phyloP scores from a whole-genome alignment of 768 basidiomycete genomes.

The Russula foetens region DNA sequence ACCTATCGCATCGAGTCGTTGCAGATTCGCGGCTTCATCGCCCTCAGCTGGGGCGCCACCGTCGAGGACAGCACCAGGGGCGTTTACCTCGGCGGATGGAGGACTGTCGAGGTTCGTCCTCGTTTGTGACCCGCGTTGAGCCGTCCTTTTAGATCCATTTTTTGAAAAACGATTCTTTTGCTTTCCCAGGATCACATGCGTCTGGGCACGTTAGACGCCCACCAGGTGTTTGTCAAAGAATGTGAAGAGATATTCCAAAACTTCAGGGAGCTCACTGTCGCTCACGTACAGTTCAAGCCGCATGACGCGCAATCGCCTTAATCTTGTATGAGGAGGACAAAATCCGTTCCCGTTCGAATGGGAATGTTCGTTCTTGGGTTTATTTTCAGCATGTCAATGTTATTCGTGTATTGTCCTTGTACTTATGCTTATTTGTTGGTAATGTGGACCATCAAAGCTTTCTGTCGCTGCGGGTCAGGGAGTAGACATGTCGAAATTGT shows the following conservation, averaged over 20 bases:
- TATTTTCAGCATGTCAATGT: not conserved
- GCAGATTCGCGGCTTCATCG: not conserved
- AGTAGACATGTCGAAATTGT: not conserved
- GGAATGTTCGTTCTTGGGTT: not conserved
- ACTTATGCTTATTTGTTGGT: not conserved
- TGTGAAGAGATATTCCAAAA: not conserved
- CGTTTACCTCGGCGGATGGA: not conserved
- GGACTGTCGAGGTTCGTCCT: not conserved
- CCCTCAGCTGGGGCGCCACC: not conserved
- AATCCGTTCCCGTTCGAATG: no score
- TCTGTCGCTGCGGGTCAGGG: not conserved
- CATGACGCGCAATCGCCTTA: not conserved
- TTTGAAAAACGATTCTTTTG: not conserved
- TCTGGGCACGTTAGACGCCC: not conserved
- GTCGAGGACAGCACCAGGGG: not conserved
- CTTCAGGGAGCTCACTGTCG: not conserved
- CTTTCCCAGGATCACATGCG: conserved; percentile 7
- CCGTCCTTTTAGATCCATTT: no score
- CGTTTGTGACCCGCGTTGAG: not conserved
- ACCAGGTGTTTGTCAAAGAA: not conserved
- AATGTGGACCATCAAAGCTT: not conserved
- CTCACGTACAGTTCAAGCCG: conserved; percentile 3
- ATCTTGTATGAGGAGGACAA: no score
- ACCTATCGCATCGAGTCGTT: not conserved
- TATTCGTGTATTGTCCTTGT: not conserved